A percentile compares a stretch with the other conserved stretches of the same genome.
Conservation (phyloP, 2,329 filamentous ascomycete species). For the Fusarium austroafricanum region DNA sequence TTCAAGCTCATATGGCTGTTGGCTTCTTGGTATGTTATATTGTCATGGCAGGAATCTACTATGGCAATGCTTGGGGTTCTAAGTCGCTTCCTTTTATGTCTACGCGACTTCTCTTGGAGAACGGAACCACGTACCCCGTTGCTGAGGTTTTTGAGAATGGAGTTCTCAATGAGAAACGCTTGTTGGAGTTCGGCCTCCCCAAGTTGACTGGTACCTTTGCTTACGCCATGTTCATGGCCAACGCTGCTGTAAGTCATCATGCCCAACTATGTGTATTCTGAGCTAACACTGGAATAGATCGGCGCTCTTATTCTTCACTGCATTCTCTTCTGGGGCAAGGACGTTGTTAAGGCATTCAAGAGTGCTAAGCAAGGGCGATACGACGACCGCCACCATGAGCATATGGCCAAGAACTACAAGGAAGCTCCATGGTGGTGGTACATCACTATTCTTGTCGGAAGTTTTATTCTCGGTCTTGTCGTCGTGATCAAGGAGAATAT, state of each 20-base stretch:
- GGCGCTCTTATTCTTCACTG: slow-evolving; percentile 65
- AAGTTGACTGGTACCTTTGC: slow-evolving; percentile 62
- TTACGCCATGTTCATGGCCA: slow-evolving; percentile 66
- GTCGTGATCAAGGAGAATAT: slow-evolving; percentile 60
- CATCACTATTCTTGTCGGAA: slow-evolving; percentile 53
- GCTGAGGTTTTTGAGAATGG: slow-evolving; percentile 55
- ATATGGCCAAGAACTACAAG: slow-evolving; percentile 65
- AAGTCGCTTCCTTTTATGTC: slow-evolving; percentile 66
- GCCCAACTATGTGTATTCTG: accelerated
- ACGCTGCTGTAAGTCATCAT: slow-evolving; percentile 61
- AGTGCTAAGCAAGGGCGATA: slow-evolving; percentile 56
- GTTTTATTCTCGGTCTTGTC: slow-evolving; percentile 60
- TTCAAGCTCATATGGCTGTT: slow-evolving; percentile 59
- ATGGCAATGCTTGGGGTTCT: slow-evolving; percentile 60
- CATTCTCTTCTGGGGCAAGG: slow-evolving; percentile 66
- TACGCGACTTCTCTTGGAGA: slow-evolving; percentile 55
- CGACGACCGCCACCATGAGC: slow-evolving; percentile 63
- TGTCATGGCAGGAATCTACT: slow-evolving; percentile 65
- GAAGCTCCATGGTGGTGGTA: slow-evolving; percentile 64
- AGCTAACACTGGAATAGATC: slow-evolving; percentile 54
- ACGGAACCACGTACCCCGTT: slow-evolving; percentile 57
- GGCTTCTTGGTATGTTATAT: slow-evolving; percentile 63
- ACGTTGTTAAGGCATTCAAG: slow-evolving; percentile 61
- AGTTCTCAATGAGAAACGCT: slow-evolving; percentile 54
- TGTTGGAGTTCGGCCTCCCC: slow-evolving; percentile 60